Base-by-base conservation (phyloP, 1,284 basidiomycete genomes). In the Ceratobasidium papillatum region DNA sequence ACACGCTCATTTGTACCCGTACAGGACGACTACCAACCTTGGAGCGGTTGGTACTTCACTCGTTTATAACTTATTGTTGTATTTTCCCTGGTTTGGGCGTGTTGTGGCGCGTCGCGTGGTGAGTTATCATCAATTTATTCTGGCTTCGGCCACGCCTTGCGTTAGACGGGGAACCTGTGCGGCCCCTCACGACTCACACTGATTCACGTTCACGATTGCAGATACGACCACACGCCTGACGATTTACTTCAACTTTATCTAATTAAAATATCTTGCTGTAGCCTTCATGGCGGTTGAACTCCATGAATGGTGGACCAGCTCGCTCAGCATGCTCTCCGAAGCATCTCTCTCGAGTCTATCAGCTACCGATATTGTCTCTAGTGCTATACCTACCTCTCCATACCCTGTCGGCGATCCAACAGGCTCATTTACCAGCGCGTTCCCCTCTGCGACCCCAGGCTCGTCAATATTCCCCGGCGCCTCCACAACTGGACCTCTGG, bases 101-200 rank as follows among this genome's bases (percentile, higher is more conserved):
- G 66, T 71, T 69, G 66, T 69, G 66, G 66, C 41, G 30, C 52
- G 52, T 69, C 52, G 66, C 66, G 66, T 59, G 65, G 66, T 71
- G 49, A 49, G 66, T n/a, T 32, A 19, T 25, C 32, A 45, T 62
- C 38, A 71, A 59, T 71, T 71, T 56, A 52, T 27, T 51, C 54
- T 59, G 52, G 66, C 66, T 71, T 58, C 66, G 66, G 54, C 52
- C 66, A 71, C 66, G 66, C 66, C 54, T 43, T 47, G 49, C 52
- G 65, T 51, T 45, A 11, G 52, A 56, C 52, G 52, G 54, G 41
- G 66, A 30, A 62, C 36, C 66, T 43, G 66, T 41, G 41, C 66
- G 11, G 66, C 38, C 19, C 52, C 41, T 59, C 25, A 71, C 66
- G 66, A 71, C 38, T 41, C 66, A 45, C 25, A 62, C 59, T 43